These are phyloP conservation scores for Poronia punctata DNA, from an alignment of 495 filamentous ascomycete genomes.

Conservation along the genomic window DNA sequence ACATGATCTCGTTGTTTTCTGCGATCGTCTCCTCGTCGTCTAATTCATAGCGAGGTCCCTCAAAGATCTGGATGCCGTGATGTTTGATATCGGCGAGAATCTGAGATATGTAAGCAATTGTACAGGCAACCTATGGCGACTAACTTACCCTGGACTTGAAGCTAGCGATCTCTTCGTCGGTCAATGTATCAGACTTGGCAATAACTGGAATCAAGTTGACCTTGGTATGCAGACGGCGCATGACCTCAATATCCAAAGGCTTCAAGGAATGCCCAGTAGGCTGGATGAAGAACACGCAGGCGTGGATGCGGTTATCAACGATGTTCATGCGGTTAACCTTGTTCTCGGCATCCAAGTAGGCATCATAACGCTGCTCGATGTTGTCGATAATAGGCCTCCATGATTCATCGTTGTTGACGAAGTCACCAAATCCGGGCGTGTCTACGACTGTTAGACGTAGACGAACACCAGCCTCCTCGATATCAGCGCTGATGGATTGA, in stretches of 20 bases:
- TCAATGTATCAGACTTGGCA: conserved; percentile 95
- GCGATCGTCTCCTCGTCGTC: conserved; percentile 99
- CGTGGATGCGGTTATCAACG: conserved; percentile 96
- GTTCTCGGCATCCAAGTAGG: conserved; percentile 97
- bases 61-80: conserved; percentile 97
- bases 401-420: conserved; percentile 99
- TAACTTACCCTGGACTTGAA: conserved; percentile 90
- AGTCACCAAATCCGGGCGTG: conserved; percentile 96
- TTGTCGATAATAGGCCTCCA: conserved; percentile 99
- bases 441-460: conserved; percentile 95
- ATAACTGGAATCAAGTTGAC: conserved; percentile 99
- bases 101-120: conserved; percentile 39
- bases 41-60: conserved; percentile 95
- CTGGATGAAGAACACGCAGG: conserved; percentile 99
- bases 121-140: neutral
- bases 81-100: conserved; percentile 95
- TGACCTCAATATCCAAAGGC: conserved; percentile 97
- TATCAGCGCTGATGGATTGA: conserved; percentile 96
- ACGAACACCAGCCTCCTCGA: conserved; percentile 97
- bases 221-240: conserved; percentile 98
- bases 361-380: conserved; percentile 97
- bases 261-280: conserved; percentile 98
- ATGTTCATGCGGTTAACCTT: conserved; percentile 99
- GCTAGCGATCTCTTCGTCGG: conserved; percentile 84
- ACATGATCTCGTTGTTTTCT: conserved; percentile 99